phyloP scores from a whole-genome alignment of 164 flowering plant species.

The Stephania yunnanensis region DNA sequence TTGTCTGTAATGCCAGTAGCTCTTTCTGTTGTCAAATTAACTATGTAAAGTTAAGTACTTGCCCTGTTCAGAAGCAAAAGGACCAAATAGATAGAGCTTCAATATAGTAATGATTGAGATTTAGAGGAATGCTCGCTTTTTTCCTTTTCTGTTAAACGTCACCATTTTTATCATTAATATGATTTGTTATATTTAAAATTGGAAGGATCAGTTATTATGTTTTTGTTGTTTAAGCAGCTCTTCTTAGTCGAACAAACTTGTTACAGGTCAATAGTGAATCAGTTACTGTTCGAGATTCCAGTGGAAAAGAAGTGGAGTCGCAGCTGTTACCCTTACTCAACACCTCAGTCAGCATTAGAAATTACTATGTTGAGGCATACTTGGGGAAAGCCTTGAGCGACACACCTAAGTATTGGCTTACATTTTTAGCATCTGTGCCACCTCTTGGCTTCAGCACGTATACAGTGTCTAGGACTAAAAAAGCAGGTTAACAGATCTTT shows the following conservation, averaged over 20 bases:
- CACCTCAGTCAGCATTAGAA: constrained; percentile 36
- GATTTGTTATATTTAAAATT: too few species aligned
- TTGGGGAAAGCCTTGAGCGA: constrained; percentile 41
- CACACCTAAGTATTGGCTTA: constrained; percentile 74
- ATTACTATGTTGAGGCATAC: constrained; percentile 61
- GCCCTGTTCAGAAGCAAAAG: too few species aligned
- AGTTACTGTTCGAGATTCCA: constrained; percentile 57
- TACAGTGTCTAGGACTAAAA: constrained; percentile 42
- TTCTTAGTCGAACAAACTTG: constrained; percentile 11
- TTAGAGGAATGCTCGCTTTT: too few species aligned
- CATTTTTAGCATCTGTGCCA: constrained; percentile 70
- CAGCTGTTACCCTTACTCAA: constrained; percentile 59
- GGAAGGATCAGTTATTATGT: too few species aligned
- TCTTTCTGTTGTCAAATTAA: too few species aligned
- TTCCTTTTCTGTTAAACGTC: too few species aligned
- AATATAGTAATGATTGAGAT: too few species aligned
- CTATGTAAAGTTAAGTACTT: too few species aligned
- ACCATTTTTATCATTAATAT: too few species aligned
- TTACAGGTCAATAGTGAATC: constrained; percentile 54
- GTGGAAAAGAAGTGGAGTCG: constrained; percentile 59
- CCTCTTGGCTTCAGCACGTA: constrained; percentile 95
- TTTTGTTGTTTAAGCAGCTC: too few species aligned
- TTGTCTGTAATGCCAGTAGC: too few species aligned
- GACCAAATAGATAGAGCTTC: too few species aligned
- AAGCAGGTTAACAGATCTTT: constrained; percentile 35